These are phyloP conservation scores for Calonectria multiphialidica DNA, from an alignment of 2,329 filamentous ascomycete species.

Conservation along the genomic window DNA sequence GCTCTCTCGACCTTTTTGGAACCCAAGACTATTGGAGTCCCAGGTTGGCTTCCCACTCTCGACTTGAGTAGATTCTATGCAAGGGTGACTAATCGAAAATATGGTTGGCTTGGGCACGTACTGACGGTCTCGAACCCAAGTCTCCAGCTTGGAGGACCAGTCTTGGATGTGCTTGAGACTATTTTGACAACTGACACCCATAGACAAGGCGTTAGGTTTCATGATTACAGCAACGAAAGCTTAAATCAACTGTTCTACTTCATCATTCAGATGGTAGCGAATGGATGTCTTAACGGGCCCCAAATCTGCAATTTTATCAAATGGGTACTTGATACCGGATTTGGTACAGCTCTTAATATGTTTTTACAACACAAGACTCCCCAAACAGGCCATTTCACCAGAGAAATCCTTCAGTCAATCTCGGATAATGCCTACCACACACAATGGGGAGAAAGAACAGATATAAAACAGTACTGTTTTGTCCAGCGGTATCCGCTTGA, in stretches of 20 bases:
- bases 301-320: background rate
- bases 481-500: background rate
- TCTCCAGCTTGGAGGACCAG: background rate
- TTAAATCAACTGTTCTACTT: background rate
- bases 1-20: background rate
- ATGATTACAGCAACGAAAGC: background rate
- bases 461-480: background rate
- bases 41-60: background rate
- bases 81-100: background rate
- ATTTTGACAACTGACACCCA: rapidly evolving
- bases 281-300: background rate
- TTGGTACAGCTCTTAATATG: background rate
- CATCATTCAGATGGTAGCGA: background rate
- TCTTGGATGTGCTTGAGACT: background rate
- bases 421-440: background rate
- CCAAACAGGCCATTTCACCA: background rate
- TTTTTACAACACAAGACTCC: background rate
- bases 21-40: background rate
- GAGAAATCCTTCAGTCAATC: background rate
- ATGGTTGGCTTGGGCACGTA: background rate
- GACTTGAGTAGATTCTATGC: background rate
- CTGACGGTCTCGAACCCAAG: background rate
- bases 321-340: background rate
- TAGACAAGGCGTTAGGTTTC: background rate
- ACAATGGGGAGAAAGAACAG: background rate